Percentiles rank a stretch among this genome's conserved stretches.
Conservation (phyloP, 78 protist genomes). For the Guillardia theta region DNA sequence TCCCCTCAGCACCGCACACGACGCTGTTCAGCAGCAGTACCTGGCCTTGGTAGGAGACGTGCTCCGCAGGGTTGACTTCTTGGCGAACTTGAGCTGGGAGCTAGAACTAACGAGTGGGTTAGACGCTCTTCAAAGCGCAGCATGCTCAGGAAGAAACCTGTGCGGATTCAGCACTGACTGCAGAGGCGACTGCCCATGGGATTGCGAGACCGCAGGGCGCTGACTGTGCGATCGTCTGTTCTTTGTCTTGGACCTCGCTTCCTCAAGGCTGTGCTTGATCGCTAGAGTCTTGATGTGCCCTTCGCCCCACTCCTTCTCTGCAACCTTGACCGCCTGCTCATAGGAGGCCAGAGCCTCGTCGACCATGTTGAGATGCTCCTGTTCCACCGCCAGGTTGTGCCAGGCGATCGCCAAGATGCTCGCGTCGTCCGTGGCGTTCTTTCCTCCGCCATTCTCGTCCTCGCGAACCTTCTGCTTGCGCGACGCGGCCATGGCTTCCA, state of each 20-base stretch:
- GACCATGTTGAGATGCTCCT: conserved; percentile 31
- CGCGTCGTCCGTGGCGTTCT: background rate
- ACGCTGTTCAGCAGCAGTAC: background rate
- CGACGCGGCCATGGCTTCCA: conserved; percentile 28
- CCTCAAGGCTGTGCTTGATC: background rate
- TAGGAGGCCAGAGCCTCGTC: conserved; percentile 9
- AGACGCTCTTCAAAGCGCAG: background rate
- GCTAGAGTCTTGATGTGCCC: conserved; percentile 34
- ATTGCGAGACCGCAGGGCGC: background rate
- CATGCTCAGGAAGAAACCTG: no score
- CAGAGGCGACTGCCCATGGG: background rate
- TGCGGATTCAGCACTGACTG: background rate
- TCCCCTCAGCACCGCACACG: background rate
- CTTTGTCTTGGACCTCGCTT: background rate
- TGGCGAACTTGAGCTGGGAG: background rate
- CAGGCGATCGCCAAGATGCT: conserved; percentile 42
- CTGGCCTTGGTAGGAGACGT: no score
- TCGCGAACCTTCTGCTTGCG: background rate
- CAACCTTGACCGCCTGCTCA: conserved; percentile 6
- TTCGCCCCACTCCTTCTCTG: conserved; percentile 32
- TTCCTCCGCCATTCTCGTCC: background rate
- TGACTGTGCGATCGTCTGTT: background rate
- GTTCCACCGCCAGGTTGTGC: conserved; percentile 48
- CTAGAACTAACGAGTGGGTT: background rate
- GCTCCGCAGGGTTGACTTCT: background rate